Conservation (phyloP, 1,284 basidiomycete genomes). For the Cutaneotrichosporon sp. region DNA sequence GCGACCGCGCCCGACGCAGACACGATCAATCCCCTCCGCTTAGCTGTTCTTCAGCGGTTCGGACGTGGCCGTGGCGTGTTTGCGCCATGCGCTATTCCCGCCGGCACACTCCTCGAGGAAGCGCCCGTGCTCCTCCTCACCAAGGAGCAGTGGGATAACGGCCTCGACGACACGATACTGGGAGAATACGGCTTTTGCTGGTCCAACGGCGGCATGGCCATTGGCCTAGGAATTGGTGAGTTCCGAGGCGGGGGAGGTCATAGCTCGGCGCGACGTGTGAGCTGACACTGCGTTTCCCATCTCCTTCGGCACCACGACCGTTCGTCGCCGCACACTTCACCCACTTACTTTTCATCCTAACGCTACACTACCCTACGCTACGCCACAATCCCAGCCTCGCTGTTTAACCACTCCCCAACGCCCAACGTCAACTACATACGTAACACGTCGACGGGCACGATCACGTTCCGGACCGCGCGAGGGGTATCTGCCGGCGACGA, state of each 20-base stretch:
- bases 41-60: constrained; percentile 33
- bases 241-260: constrained; percentile 6
- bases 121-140: constrained; percentile 78
- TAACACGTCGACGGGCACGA: constrained; percentile 25
- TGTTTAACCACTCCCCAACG: constrained; percentile 48
- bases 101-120: constrained; percentile 67
- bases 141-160: constrained; percentile 64
- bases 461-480: constrained; percentile 34
- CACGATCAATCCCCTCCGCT: constrained; percentile 41
- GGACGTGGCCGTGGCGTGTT: constrained; percentile 45
- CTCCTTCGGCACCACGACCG: no score
- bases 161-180: constrained; percentile 61
- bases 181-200: constrained; percentile 84
- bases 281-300: no score
- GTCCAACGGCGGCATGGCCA: constrained; percentile 70
- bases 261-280: no score
- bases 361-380: no score
- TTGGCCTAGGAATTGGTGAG: constrained; percentile 79
- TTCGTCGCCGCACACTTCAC: no score
- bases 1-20: neutral
- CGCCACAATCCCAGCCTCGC: constrained; percentile 29
- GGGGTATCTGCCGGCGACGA: constrained; percentile 35
- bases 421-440: constrained; percentile 48
- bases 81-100: constrained; percentile 56
- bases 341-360: no score